These are phyloP conservation scores for Kluyveromyces marxianus DNA, from an alignment of 1,139 yeast genomes.

Conservation along the genomic window DNA sequence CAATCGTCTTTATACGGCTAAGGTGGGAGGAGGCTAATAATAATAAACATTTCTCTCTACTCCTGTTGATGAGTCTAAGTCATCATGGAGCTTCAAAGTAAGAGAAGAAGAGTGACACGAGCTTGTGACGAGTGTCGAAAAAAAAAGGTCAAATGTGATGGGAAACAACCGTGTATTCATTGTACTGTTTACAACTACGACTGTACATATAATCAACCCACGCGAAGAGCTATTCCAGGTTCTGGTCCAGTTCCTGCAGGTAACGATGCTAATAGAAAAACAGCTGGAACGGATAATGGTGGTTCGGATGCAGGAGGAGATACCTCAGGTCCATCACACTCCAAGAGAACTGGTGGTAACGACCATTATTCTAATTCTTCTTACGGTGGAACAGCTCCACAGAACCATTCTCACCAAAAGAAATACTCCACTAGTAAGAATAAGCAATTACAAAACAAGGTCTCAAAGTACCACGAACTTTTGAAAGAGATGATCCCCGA, in stretches of 20 bases:
- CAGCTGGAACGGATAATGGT: not conserved
- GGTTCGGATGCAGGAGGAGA: not conserved
- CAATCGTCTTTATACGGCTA: no score
- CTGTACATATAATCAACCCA: constrained; percentile 74
- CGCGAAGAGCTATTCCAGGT: constrained; percentile 43
- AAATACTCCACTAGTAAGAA: constrained; percentile 2
- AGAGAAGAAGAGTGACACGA: constrained; percentile 76
- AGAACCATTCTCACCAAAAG: constrained; percentile 1
- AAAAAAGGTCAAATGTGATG: constrained; percentile 90
- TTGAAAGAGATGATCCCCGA: constrained; percentile 23
- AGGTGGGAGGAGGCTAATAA: no score
- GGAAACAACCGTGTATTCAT: constrained; percentile 87
- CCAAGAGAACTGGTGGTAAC: not conserved
- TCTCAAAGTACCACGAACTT: constrained; percentile 19
- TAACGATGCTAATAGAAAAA: not conserved
- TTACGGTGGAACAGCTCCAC: not conserved
- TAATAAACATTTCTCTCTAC: no score
- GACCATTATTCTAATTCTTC: not conserved
- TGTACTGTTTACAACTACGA: constrained; percentile 82
- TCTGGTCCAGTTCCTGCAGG: constrained; percentile 19
- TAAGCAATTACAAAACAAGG: constrained; percentile 14
- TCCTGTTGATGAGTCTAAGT: not conserved
- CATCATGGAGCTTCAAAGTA: constrained; percentile 21
- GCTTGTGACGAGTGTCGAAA: constrained; percentile 85
- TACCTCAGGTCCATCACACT: not conserved